Conservation (phyloP, 192 early-diverging fungal species). For the Kickxella alabastrina region DNA sequence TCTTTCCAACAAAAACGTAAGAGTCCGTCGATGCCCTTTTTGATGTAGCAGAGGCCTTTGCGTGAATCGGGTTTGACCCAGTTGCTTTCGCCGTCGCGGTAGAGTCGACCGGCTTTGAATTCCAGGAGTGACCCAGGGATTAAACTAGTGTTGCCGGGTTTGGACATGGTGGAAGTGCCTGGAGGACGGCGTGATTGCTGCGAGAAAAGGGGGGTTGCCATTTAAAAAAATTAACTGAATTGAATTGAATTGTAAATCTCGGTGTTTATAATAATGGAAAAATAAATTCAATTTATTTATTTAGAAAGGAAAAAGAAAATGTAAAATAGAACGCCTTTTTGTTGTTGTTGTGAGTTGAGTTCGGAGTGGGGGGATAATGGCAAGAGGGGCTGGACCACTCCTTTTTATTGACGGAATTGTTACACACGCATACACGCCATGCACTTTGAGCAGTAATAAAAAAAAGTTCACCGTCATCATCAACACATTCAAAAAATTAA, state of each 20-base stretch:
- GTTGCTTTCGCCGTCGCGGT: slow-evolving; percentile 60
- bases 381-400: too few species aligned
- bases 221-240: too few species aligned
- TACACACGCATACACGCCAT: too few species aligned
- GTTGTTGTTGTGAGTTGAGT: too few species aligned
- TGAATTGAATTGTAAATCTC: too few species aligned
- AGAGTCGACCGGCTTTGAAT: slow-evolving; percentile 72
- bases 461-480: background rate
- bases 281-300: too few species aligned
- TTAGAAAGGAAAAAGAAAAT: too few species aligned
- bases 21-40: slow-evolving; percentile 61
- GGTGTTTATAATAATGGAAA: too few species aligned
- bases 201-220: slow-evolving; percentile 8
- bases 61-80: slow-evolving; percentile 69
- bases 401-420: too few species aligned
- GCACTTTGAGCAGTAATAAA: background rate
- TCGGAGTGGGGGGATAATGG: too few species aligned
- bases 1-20: slow-evolving; percentile 83
- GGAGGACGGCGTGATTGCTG: background rate
- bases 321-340: too few species aligned
- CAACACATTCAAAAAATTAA: background rate
- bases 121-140: slow-evolving; percentile 32
- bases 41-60: slow-evolving; percentile 55
- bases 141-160: background rate
- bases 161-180: too few species aligned